Conservation (phyloP, 1,139 yeast species). For the Nakaseomyces glabratus region DNA sequence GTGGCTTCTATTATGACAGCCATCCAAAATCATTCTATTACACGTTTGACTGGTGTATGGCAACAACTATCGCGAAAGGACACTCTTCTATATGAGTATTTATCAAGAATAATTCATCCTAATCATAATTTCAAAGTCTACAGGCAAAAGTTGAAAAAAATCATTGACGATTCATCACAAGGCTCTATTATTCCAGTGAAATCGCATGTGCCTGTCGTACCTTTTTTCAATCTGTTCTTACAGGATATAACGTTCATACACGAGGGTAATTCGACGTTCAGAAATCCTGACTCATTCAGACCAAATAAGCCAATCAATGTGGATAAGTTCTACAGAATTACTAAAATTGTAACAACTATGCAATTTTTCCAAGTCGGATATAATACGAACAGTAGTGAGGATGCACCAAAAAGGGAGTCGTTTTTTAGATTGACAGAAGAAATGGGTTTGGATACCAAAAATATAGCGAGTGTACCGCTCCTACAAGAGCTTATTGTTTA, state of each 20-base stretch:
- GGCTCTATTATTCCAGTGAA: slow-evolving; percentile 34
- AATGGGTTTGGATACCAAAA: slow-evolving; percentile 23
- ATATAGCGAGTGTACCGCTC: slow-evolving; percentile 25
- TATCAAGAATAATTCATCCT: slow-evolving; percentile 69
- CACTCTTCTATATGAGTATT: slow-evolving; percentile 51
- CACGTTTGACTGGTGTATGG: slow-evolving; percentile 65
- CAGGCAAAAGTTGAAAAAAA: slow-evolving; percentile 55
- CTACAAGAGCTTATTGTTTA: slow-evolving; percentile 55
- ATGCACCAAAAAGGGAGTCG: slow-evolving; percentile 24
- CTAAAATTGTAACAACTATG: slow-evolving; percentile 66
- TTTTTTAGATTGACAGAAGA: slow-evolving; percentile 29
- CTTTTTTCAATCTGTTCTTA: slow-evolving; percentile 73
- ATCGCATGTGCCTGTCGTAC: slow-evolving; percentile 64
- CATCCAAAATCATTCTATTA: slow-evolving; percentile 70
- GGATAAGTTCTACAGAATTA: slow-evolving; percentile 69
- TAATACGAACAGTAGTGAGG: slow-evolving; percentile 19
- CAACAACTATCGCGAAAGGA: slow-evolving; percentile 55
- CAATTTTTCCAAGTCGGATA: slow-evolving; percentile 70
- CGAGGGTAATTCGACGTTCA: slow-evolving; percentile 73
- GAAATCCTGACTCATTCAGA: slow-evolving; percentile 51
- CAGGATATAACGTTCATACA: slow-evolving; percentile 82
- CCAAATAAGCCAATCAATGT: slow-evolving; percentile 49
- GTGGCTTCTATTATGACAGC: slow-evolving; percentile 83
- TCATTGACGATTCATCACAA: slow-evolving; percentile 32
- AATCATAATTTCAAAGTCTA: slow-evolving; percentile 74